These are phyloP conservation scores for Fraxinus greggii DNA, from an alignment of 305 asterid genomes.

Conservation along the genomic window DNA sequence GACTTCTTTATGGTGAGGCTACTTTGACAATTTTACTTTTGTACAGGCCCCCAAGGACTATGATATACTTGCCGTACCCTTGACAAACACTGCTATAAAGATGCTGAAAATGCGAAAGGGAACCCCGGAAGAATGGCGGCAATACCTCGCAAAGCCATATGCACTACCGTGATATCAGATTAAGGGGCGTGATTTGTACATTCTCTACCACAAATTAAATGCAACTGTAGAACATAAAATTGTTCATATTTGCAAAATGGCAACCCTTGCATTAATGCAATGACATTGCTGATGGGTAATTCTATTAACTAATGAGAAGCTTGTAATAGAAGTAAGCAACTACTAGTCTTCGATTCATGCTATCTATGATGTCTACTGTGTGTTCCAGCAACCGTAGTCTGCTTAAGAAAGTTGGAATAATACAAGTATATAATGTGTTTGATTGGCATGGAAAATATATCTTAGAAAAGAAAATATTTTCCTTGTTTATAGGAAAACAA, in stretches of 20 bases:
- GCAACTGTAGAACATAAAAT: background rate
- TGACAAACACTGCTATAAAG: slow-evolving; percentile 59
- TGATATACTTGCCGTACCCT: slow-evolving; percentile 74
- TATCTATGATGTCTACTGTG: background rate
- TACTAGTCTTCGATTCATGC: background rate
- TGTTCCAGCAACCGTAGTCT: background rate
- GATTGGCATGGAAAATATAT: background rate
- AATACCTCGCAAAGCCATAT: slow-evolving; percentile 61
- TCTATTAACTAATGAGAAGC: background rate
- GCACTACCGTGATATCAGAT: slow-evolving; percentile 38
- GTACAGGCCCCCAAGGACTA: slow-evolving; percentile 74
- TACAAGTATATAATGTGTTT: background rate
- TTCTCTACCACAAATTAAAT: background rate
- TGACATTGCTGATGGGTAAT: background rate
- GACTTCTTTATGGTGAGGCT: background rate
- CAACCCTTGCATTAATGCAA: background rate
- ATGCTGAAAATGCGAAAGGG: slow-evolving; percentile 65
- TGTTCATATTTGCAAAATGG: slow-evolving; percentile 18
- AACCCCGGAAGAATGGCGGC: slow-evolving; percentile 85
- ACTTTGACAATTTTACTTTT: background rate
- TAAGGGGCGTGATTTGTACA: background rate
- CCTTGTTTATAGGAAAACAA: background rate
- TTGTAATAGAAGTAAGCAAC: background rate
- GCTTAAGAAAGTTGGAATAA: background rate
- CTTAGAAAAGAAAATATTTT: no score